A percentile compares a stretch with the other conserved stretches of the same genome.
Conservation (phyloP, 2,329 filamentous ascomycete species). For the Leptographium procerum region DNA sequence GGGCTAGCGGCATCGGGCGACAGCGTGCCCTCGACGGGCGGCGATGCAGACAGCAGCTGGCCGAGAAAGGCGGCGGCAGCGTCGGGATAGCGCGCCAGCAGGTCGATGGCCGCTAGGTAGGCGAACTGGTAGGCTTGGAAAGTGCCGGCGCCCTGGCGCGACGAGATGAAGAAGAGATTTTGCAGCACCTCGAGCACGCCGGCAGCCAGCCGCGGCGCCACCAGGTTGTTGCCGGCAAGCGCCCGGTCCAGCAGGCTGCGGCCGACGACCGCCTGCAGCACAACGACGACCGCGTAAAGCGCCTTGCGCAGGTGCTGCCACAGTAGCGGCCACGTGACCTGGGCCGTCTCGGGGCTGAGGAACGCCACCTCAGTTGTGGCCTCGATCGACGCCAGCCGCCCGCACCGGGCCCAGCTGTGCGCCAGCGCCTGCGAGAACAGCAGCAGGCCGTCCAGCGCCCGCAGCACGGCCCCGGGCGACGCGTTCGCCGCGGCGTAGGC, state of each 20-base stretch:
- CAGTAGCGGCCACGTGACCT: constrained; percentile 56
- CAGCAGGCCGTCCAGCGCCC: constrained; percentile 46
- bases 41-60: constrained; percentile 37
- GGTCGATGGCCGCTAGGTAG: constrained; percentile 71
- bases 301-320: constrained; percentile 67
- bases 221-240: constrained; percentile 28
- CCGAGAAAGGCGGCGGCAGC: constrained; percentile 56
- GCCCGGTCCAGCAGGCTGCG: constrained; percentile 43
- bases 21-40: constrained; percentile 23
- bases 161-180: constrained; percentile 72
- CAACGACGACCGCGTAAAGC: constrained; percentile 63
- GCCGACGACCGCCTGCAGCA: constrained; percentile 62
- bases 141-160: constrained; percentile 56
- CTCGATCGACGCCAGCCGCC: constrained; percentile 61
- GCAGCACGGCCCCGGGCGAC: constrained; percentile 13
- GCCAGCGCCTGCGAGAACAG: constrained; percentile 55
- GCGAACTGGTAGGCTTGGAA: constrained; percentile 82
- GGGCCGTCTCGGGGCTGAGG: constrained; percentile 53
- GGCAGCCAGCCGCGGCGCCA: constrained; percentile 47
- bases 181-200: constrained; percentile 64
- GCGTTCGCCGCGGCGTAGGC: constrained; percentile 49
- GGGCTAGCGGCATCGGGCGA: constrained; percentile 52
- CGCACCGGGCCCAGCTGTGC: constrained; percentile 60
- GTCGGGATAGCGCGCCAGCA: constrained; percentile 58
- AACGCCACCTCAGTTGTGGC: constrained; percentile 44